Evolutionary conservation across 2,329 filamentous ascomycete genomes (phyloP), one percentile per base, ranked within the genome.

Genomic region (Sporothrix pseudoabietina): DNA sequence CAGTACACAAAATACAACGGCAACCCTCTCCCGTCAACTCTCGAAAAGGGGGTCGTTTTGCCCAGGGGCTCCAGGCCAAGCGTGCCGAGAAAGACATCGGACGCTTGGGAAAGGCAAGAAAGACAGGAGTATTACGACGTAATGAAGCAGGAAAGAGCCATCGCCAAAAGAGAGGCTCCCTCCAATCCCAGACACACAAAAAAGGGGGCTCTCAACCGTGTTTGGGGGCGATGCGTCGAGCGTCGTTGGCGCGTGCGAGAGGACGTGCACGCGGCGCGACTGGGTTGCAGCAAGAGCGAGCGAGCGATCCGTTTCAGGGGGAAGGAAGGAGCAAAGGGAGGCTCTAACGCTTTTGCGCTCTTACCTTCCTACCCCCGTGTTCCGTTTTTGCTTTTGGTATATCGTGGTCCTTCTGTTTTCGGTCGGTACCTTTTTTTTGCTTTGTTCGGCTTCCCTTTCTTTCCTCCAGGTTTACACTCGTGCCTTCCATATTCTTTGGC

Each of bases 231-330:
- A 65, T 49, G 47, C 41, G 55, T 72, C 59, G 70, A 30, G 57
- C 30, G 47, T 32, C 54, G 70, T 39, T 71, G 70, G 59, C 59
- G 71, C 70, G 70, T 65, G 70, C 70, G 70, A 65, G 70, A 32
- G 70, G 57, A 65, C 70, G 70, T 71, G 69, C 69, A 61, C 57
- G 57, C 59, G 57, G 71, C 71, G 71, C 71, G 71, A 68, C 57
- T 52, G 44, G 44, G 44, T 39, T 16, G 65, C 65, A 68, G 66
- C 57, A 66, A 59, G 52, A 71, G 41, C 69, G 52, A 71, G 41
- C 69, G 52, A 47, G 14, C 54, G 61, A 66, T 44, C 44, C 49
- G 71, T 72, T 68, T 72, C 71, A 72, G 71, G 71, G 59, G 70
- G 9, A 4, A 52, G 41, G 44, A 52, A 35, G 41, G 54, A 57